These are phyloP conservation scores for Loxodes magnus DNA, from an alignment of 73 alveolate species.

Conservation along the genomic window DNA sequence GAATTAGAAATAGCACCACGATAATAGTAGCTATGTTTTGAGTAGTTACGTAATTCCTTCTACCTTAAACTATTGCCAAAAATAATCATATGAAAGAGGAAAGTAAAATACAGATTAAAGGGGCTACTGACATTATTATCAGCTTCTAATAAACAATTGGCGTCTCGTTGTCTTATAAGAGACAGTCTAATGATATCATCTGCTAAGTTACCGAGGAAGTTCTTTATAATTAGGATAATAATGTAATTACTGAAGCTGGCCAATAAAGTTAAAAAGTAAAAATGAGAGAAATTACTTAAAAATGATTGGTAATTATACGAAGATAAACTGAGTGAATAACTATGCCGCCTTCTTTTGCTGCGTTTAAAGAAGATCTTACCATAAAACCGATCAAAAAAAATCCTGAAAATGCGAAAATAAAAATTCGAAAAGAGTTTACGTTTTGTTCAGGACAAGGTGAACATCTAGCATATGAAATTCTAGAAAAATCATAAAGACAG, in stretches of 20 bases:
- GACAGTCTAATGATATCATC: not conserved
- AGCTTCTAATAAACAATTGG: not conserved
- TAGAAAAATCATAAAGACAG: too few relatives aligned
- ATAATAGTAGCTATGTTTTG: slow-evolving; percentile 9
- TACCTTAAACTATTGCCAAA: not conserved
- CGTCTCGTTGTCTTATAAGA: not conserved
- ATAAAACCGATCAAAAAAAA: too few relatives aligned
- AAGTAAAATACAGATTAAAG: not conserved
- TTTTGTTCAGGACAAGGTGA: too few relatives aligned
- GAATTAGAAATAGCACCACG: slow-evolving; percentile 16
- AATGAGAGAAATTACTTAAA: not conserved
- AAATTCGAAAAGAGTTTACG: too few relatives aligned
- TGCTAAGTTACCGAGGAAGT: not conserved
- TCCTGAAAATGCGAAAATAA: too few relatives aligned
- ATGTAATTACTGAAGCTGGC: not conserved
- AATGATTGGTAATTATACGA: not conserved
- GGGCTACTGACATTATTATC: not conserved
- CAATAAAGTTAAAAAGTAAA: not conserved
- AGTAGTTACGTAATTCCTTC: not conserved
- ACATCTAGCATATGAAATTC: too few relatives aligned
- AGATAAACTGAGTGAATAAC: too few relatives aligned
- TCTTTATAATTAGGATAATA: not conserved
- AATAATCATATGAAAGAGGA: not conserved
- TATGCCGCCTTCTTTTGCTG: too few relatives aligned
- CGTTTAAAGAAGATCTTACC: too few relatives aligned